Evolutionary conservation across 164 flowering plant genomes (phyloP), one percentile per base, ranked within the genome.

Genomic region (Chloranthus sessilifolius): DNA sequence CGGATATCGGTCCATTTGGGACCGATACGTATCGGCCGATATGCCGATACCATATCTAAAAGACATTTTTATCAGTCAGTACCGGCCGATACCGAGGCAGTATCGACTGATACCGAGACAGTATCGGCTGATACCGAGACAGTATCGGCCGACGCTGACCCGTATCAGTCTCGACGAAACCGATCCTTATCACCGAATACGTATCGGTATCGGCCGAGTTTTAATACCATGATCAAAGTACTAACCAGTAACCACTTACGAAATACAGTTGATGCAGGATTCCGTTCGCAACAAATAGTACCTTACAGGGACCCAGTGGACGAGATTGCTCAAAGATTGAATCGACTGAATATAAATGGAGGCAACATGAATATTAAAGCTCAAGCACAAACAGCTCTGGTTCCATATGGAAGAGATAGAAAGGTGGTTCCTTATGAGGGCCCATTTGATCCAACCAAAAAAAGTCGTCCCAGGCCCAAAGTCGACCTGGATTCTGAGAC

Each of bases 401-500:
- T 86, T 19, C 80, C 69, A 3, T 84, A 79, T 54, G 64, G 56
- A 43, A 70, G 67, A 61, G 61, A 54, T 61, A 67, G 79, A 5
- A 43, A 69, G 22, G 42, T 83, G 33, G 65, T 80, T 61, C 82
- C 82, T 31, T 71, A 64, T 47, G 70, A 66, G 17, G 75, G 60
- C 29, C 14, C 26, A 31, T 57, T 53, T 61, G 78, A 68, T 35
- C 61, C 52, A 15, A 45, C 60, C 22, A 88, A 70, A 69, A 82
- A 63, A 65, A 67, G 59, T 7, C 43, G 49, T 9, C 72, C 80
- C 39, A 62, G 95, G 21, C 80, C 92, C 15, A 83, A 73, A 60
- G 91, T 81, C 33, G 81, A 75, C 58, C 78, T 83, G 55, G 91
- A 81, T 58, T 58, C 65, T 36, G 91, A 83, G 57, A 69, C 91